Base-by-base conservation (phyloP, 1,284 basidiomycete genomes). In the Marasmius tenuissimus region DNA sequence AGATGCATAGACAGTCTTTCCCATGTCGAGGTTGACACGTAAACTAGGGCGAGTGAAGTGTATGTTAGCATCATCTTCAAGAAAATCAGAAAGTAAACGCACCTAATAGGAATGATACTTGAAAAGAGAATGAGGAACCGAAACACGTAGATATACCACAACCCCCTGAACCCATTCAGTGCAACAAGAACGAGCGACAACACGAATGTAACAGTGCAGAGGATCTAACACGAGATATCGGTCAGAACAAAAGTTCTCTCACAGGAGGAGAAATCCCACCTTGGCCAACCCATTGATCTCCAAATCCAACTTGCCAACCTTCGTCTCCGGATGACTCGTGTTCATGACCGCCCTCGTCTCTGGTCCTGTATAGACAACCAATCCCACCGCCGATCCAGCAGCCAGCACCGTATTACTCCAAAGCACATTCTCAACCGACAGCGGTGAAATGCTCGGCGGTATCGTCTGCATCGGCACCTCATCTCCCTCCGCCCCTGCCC, bases 301-400 rank as follows among this genome's bases (percentile, higher is more conserved):
- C 57, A 94, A 72, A 75, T 99, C 97, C 61, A 99, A 75, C 48
- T 97, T 74, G 3, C 97, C n/a, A 54, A 94, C 87, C 73, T 99
- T 99, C 1, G 96, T 98, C 70, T 92, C 92, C 0, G 97, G 96
- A 75, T 98, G 94, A 67, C 92, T 96, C 1, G 97, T 99, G 69
- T 99, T 99, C 93, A 99, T 95, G n/a, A 98, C 96, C 0, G 97
- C 96, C 49, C 97, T 81, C 2, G 97, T 98, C 72, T 99, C 97
- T 0, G 89, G 80, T 0, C 97, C 97, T 0, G 97, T 99, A 72
- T 98, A 99, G 5, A 97, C 84, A 4, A 99, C 89, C 58, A 98
- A 86, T 0, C 97, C 96, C 47, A 98, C 85, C 0, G 95, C 96
- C 14, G 91, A 92, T 0, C 97, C 97, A 0, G 97, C 94, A 11